These are phyloP conservation scores for Bruguiera sexangula DNA, from an alignment of 345 rosid genomes.

Conservation along the genomic window DNA sequence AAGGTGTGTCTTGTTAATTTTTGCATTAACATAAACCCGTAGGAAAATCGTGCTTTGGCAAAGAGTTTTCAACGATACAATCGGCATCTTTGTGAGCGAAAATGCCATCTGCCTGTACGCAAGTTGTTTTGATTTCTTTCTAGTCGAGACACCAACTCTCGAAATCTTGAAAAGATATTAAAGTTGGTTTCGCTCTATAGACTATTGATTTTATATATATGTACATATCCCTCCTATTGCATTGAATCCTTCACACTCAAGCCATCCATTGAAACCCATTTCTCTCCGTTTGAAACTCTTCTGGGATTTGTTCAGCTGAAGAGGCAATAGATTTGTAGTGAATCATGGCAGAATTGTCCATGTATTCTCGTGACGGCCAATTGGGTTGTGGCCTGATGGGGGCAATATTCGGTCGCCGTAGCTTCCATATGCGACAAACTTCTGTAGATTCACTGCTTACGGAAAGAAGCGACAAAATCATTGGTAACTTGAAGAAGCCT, in stretches of 20 bases:
- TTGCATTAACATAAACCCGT: too few species aligned
- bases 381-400: constrained; percentile 56
- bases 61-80: too few species aligned
- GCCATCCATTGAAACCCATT: constrained; percentile 18
- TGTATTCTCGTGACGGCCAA: constrained; percentile 26
- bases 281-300: constrained; percentile 6
- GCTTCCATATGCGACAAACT: constrained; percentile 35
- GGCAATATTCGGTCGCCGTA: constrained; percentile 47
- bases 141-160: neutral
- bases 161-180: constrained; percentile 12
- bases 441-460: constrained; percentile 36
- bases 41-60: neutral
- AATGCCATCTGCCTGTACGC: neutral
- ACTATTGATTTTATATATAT: constrained; percentile 23
- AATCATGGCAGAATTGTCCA: constrained; percentile 26
- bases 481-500: constrained; percentile 20
- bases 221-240: constrained; percentile 24
- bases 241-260: constrained; percentile 39
- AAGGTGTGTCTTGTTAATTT: too few species aligned
- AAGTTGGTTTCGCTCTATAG: constrained; percentile 54
- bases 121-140: neutral
- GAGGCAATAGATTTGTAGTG: neutral
- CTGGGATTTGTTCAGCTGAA: neutral
- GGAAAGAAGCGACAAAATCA: constrained; percentile 16
- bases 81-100: too few species aligned